Evolutionary conservation across 257 asterid species (phyloP).

Genomic region (Fraxinus quadrangulata): DNA sequence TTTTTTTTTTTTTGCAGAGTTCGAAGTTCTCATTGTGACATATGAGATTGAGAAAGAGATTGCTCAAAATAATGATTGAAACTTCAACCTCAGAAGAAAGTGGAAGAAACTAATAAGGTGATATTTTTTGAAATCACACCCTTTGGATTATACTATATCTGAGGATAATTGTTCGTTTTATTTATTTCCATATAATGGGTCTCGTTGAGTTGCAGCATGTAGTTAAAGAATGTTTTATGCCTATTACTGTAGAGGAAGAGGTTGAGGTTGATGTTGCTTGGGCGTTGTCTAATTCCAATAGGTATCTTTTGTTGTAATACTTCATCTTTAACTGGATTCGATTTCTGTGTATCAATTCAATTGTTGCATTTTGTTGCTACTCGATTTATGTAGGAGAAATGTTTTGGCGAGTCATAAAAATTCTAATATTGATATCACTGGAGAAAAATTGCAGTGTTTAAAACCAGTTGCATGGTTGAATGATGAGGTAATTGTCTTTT

Average conservation of each 20-base stretch:
- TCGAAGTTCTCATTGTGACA: no score
- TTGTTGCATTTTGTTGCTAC: constrained; percentile 24
- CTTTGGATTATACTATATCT: constrained; percentile 18
- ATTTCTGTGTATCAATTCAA: not conserved
- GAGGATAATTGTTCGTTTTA: not conserved
- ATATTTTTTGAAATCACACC: not conserved
- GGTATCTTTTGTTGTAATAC: no score
- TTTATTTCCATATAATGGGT: not conserved
- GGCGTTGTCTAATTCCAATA: constrained; percentile 59
- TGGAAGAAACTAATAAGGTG: constrained; percentile 52
- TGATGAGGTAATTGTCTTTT: constrained; percentile 64
- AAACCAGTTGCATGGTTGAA: constrained; percentile 77
- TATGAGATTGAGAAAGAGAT: no score
- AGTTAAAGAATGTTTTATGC: constrained; percentile 62
- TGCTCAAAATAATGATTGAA: no score
- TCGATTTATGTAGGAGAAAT: constrained; percentile 48
- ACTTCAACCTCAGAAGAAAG: constrained; percentile 51
- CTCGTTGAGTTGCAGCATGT: constrained; percentile 49
- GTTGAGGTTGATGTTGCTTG: constrained; percentile 35
- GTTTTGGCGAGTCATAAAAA: constrained; percentile 60
- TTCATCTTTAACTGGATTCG: not conserved
- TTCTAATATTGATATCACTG: constrained; percentile 83
- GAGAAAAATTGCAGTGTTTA: no score
- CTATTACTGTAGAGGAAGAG: constrained; percentile 65
- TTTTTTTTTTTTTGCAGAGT: no score